Base-by-base conservation (phyloP, 352 stramenopile species). In the Phytophthora pseudosyringae region DNA sequence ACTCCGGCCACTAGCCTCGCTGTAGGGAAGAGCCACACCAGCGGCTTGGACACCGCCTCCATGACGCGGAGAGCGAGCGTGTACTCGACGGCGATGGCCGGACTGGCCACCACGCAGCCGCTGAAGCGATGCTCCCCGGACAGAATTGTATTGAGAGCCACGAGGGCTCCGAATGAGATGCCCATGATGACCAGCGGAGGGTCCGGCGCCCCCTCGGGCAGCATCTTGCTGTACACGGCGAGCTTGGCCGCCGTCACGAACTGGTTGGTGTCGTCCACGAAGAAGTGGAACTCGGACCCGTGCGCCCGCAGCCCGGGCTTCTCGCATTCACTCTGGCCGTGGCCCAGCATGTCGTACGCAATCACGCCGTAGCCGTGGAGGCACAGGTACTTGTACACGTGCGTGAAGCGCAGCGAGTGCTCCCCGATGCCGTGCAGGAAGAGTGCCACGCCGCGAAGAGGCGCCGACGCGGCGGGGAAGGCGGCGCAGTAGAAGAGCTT, bases 201-300 rank as follows among this genome's bases (percentile, higher is more conserved):
- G 26, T 65, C 38, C 0, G 50, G 36, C 13, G 39, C 44, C 44
- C 43, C 51, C 7, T 66, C 15, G 8, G 63, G 64, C 8, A 87
- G 46, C 69, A 85, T 73, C 18, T 71, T 53, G 15, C 52, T 67
- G 51, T 76, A 75, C 18, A 89, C 54, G 0, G 54, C 46, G 18
- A 60, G 39, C 55, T 86, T 86, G 38, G 75, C 78, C 28, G 70
- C 49, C 35, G 70, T 74, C 44, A 88, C 35, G 39, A 90, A 84
- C 18, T 73, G 50, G 71, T 92, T 88, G 9, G 79, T 88, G 69
- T 92, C 81, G 69, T 92, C 77, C 39, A 92, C 75, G 48, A 92
- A 86, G 66, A 79, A 73, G 33, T 70, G 56, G 50, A 92, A 89
- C 15, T 71, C 44, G n/a, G 84, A 80, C 55, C 68, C 70, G 60